Percentiles rank a stretch among this genome's conserved stretches.
phyloP scores from a whole-genome alignment of 148 eudicot genomes.

The Chenopodium suecicum region DNA sequence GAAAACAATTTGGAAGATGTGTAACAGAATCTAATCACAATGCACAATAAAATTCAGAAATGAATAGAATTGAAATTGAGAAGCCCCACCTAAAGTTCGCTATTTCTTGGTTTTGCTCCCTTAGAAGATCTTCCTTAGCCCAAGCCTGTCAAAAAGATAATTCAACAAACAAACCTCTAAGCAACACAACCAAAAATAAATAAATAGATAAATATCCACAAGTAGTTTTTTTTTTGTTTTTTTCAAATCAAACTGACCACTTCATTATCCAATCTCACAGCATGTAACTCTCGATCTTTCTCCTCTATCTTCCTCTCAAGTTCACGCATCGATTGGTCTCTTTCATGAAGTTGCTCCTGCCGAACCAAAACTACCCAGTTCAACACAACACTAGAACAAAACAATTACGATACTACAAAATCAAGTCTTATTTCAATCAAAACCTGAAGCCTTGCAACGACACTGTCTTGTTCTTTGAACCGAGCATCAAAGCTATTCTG shows the following conservation, averaged over 20 bases:
- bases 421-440: background rate
- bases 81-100: conserved; percentile 65
- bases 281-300: conserved; percentile 81
- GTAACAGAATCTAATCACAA: no score
- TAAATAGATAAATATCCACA: background rate
- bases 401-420: background rate
- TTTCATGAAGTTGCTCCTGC: conserved; percentile 84
- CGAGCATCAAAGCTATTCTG: conserved; percentile 56
- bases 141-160: conserved; percentile 57
- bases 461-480: conserved; percentile 58
- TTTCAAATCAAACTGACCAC: conserved; percentile 45
- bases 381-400: conserved; percentile 7
- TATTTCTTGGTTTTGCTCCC: conserved; percentile 87
- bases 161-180: conserved; percentile 5
- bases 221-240: no score
- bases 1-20: background rate
- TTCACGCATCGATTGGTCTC: conserved; percentile 60
- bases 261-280: conserved; percentile 77
- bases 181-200: background rate
- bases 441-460: conserved; percentile 72
- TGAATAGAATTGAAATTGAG: background rate
- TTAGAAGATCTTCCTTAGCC: conserved; percentile 93
- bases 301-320: conserved; percentile 80
- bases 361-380: conserved; percentile 21
- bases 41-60: background rate